Evolutionary conservation across 768 basidiomycete genomes (phyloP).

Genomic region (Boletus eberwhitei): DNA sequence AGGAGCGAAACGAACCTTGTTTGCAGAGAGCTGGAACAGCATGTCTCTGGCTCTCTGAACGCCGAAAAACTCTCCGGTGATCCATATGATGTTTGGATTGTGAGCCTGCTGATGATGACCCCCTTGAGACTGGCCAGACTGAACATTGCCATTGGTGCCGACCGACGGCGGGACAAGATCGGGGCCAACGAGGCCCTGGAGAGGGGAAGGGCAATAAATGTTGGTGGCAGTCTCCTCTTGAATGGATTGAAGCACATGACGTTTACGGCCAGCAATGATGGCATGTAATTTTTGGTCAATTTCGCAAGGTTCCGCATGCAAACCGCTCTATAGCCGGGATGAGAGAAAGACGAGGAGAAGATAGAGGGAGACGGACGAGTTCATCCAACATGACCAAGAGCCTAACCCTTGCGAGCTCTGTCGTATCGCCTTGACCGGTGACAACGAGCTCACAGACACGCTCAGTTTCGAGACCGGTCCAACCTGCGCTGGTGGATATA

Average conservation of each 20-base stretch:
- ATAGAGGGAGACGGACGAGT: slow-evolving; percentile 55
- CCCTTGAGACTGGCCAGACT: slow-evolving; percentile 21
- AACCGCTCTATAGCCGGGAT: slow-evolving; percentile 59
- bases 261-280: slow-evolving; percentile 88
- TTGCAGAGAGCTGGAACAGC: slow-evolving; percentile 82
- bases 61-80: slow-evolving; percentile 96
- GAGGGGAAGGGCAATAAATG: slow-evolving; percentile 88
- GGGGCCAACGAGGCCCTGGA: slow-evolving; percentile 80
- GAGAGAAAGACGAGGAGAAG: background rate
- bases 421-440: slow-evolving; percentile 83
- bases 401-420: slow-evolving; percentile 87
- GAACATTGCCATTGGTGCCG: slow-evolving; percentile 33
- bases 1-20: slow-evolving; percentile 55
- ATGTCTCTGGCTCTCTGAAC: slow-evolving; percentile 94
- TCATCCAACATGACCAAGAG: slow-evolving; percentile 94
- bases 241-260: slow-evolving; percentile 81
- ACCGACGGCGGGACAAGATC: slow-evolving; percentile 46
- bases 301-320: slow-evolving; percentile 88
- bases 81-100: slow-evolving; percentile 82
- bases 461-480: slow-evolving; percentile 92
- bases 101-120: slow-evolving; percentile 39
- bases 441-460: slow-evolving; percentile 90
- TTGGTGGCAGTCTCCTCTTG: slow-evolving; percentile 98
- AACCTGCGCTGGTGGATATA: slow-evolving; percentile 72
- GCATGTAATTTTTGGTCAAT: slow-evolving; percentile 94